phyloP scores from a whole-genome alignment of 768 basidiomycete species.

The Kwoniella mangroviensis region DNA sequence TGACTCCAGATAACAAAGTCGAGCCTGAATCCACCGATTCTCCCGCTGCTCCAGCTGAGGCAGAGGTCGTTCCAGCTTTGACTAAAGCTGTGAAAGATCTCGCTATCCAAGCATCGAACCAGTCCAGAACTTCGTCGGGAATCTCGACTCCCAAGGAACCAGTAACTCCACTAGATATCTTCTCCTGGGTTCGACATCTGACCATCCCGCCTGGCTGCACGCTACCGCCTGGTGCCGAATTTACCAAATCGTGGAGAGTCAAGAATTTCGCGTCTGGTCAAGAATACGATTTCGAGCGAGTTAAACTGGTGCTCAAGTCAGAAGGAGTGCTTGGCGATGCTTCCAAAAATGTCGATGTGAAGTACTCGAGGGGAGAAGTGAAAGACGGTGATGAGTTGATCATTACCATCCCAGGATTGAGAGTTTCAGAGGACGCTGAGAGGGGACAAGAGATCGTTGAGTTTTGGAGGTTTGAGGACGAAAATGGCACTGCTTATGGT shows the following conservation, averaged over 20 bases:
- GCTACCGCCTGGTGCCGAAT: slow-evolving; percentile 54
- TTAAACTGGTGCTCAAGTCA: slow-evolving; percentile 33
- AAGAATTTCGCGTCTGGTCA: slow-evolving; percentile 54
- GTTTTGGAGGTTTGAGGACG: slow-evolving; percentile 52
- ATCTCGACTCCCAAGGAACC: slow-evolving; percentile 19
- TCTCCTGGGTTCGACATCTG: slow-evolving; percentile 50
- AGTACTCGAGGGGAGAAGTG: slow-evolving; percentile 32
- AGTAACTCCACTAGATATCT: slow-evolving; percentile 45
- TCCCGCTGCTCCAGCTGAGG: slow-evolving; percentile 1
- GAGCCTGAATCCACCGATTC: neutral
- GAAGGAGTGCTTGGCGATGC: slow-evolving; percentile 23
- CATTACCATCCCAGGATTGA: slow-evolving; percentile 39
- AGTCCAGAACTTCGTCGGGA: neutral
- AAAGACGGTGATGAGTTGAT: slow-evolving; percentile 43
- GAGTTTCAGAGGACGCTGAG: slow-evolving; percentile 32
- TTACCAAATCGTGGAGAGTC: slow-evolving; percentile 58
- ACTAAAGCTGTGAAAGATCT: slow-evolving; percentile 1
- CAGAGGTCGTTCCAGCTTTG: neutral
- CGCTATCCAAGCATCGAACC: neutral
- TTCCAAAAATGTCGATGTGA: slow-evolving; percentile 18
- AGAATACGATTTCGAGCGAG: slow-evolving; percentile 39
- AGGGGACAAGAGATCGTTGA: slow-evolving; percentile 45
- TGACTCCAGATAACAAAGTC: slow-evolving; percentile 34
- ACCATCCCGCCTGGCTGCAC: slow-evolving; percentile 54
- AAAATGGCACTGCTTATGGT: slow-evolving; percentile 46